Conservation (phyloP, 2,329 filamentous ascomycete genomes). For the Laburnicola sp. region DNA sequence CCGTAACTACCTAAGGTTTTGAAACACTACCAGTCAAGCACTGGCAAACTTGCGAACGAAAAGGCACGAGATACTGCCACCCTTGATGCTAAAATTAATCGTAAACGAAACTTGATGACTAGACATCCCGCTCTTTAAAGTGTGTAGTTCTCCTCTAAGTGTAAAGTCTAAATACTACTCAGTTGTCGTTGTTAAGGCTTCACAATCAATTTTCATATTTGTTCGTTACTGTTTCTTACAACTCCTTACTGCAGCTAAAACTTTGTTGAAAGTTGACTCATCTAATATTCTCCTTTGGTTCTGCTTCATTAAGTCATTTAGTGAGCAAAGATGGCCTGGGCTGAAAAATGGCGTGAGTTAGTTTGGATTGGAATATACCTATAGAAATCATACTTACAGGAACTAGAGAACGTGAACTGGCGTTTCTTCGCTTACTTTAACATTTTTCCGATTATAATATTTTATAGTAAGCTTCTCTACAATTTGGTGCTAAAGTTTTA, state of each 20-base stretch:
- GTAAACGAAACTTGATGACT: not conserved
- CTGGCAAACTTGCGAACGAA: not conserved
- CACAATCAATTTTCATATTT: not conserved
- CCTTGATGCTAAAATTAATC: not conserved
- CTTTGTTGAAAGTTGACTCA: not conserved
- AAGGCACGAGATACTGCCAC: not conserved
- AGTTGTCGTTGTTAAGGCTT: not conserved
- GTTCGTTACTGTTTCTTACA: not conserved
- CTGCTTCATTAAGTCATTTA: not conserved
- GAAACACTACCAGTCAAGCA: not conserved
- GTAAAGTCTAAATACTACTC: not conserved
- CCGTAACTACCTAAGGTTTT: not conserved
- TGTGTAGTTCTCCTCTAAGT: not conserved
- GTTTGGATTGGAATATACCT: not conserved
- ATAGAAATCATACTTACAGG: not conserved
- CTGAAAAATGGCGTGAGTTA: not conserved
- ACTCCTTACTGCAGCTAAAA: slow-evolving; percentile 1
- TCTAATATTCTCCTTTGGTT: not conserved
- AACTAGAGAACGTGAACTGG: not conserved
- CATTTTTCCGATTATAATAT: not conserved
- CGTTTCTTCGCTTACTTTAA: not conserved
- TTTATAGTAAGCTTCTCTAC: not conserved
- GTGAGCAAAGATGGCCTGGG: not conserved
- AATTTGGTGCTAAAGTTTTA: not conserved
- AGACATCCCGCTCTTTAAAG: not conserved